These are phyloP conservation scores for Mycena albidolilacea DNA, from an alignment of 768 basidiomycete genomes.

Conservation along the genomic window DNA sequence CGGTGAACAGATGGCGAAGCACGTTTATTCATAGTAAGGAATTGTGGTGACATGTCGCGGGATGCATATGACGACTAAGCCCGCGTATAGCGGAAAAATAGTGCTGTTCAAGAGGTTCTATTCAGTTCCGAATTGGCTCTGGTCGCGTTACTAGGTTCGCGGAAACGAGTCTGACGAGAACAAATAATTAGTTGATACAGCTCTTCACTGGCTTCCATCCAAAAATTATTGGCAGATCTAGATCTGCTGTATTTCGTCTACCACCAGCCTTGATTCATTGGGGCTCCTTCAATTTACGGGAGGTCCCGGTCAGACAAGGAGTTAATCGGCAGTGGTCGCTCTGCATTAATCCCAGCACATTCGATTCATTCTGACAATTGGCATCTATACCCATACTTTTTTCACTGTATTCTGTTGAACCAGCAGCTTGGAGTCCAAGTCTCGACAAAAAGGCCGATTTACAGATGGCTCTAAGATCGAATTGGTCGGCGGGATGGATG, in stretches of 20 bases:
- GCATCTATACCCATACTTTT: too few species aligned
- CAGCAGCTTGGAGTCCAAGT: too few species aligned
- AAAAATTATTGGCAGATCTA: background rate
- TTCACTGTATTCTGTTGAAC: too few species aligned
- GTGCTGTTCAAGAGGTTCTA: background rate
- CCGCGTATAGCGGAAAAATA: conserved; percentile 1
- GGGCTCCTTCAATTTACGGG: background rate
- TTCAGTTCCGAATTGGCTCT: background rate
- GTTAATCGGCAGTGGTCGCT: too few species aligned
- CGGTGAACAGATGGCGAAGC: background rate
- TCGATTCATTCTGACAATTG: too few species aligned
- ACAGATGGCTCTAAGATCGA: background rate
- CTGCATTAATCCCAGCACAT: too few species aligned
- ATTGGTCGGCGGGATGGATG: background rate
- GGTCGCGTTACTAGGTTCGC: background rate
- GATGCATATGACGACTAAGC: background rate
- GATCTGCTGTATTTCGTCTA: background rate
- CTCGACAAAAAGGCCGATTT: too few species aligned
- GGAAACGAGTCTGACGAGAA: background rate
- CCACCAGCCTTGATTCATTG: background rate
- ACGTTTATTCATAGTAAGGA: background rate
- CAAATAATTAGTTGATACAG: background rate
- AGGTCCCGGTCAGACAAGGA: too few species aligned
- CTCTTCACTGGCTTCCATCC: background rate
- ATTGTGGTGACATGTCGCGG: background rate